Base-by-base conservation (phyloP, 441 rosid genomes). In the Flueggea neowawraea region DNA sequence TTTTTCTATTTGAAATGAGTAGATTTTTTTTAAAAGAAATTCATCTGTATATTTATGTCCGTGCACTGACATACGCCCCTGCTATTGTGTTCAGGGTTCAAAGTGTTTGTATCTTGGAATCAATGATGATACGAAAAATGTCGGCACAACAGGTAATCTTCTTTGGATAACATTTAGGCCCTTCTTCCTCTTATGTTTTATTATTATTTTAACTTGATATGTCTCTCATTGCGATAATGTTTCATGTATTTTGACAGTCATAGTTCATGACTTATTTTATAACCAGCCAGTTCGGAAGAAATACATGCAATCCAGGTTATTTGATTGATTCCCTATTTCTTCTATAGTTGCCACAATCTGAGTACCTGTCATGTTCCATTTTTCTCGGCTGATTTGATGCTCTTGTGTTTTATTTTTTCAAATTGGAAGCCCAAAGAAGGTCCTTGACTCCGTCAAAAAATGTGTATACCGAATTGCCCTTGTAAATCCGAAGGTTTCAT, bases 271-370 rank as follows among this genome's bases (percentile, higher is more conserved):
- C 72, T 75, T 95, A 62, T 89, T 89, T 79, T 89, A 85, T 85
- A 95, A 86, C 65, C 98, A 89, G 69, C 98, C 98, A 52, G 96
- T 95, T 72, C 81, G 97, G 64, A 85, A 75, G 74, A 89, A 85
- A 66, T 81, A 69, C 69, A 79, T 88, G 80, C 95, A 85, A 60
- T 82, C 90, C 71, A 88, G 98, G 98, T 91, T 66, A 63, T 48
- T 28, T 49, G 12, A 10, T 64, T 43, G 50, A 28, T 45, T 48
- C 45, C 45, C 16, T 63, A 44, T 36, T 49, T 49, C 43, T 50
- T 13, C 13, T 31, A 59, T 63, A 33, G 55, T 73, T 58, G 36
- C 33, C 50, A 68, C 32, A 44, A 61, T 10, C 31, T 16, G 31
- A 53, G 7, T 39, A 10, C 10, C 41, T 65, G 51, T 54, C 41